Percentiles rank a stretch among this genome's conserved stretches.
Conservation (phyloP, 371 early-diverging fungal species). For the Capillidium heterosporum region DNA sequence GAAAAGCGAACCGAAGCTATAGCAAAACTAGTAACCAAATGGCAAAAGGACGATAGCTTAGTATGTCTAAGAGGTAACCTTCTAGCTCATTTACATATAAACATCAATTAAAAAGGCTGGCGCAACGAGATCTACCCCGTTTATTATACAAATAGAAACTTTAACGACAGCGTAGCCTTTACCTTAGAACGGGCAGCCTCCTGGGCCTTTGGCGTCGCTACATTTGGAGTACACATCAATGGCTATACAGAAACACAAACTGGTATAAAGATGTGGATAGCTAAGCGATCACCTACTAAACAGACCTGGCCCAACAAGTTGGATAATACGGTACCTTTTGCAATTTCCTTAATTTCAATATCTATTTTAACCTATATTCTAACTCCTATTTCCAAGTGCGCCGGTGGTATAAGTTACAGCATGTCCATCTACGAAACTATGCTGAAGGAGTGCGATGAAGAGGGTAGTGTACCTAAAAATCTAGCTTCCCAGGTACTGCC, state of each 20-base stretch:
- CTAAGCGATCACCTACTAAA: constrained; percentile 52
- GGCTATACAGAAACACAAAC: constrained; percentile 26
- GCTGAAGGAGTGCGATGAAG: constrained; percentile 80
- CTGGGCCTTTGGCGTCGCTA: constrained; percentile 54
- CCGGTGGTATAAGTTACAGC: constrained; percentile 67
- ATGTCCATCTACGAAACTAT: constrained; percentile 39
- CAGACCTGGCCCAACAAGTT: constrained; percentile 72
- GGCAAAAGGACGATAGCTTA: neutral
- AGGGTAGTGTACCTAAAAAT: constrained; percentile 48
- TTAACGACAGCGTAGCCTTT: constrained; percentile 25
- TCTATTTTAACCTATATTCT: too few species aligned
- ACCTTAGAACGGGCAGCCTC: constrained; percentile 66
- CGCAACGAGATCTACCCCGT: constrained; percentile 66
- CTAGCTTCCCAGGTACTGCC: constrained; percentile 25
- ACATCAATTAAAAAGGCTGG: constrained; percentile 27
- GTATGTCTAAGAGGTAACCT: neutral
- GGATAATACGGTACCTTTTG: constrained; percentile 49
- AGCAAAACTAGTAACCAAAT: neutral
- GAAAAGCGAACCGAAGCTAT: neutral
- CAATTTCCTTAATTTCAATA: neutral
- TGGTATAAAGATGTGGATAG: constrained; percentile 70
- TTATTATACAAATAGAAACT: constrained; percentile 22
- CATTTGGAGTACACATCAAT: constrained; percentile 70
- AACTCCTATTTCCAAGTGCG: constrained; percentile 30
- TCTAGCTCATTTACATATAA: neutral